Conservation (phyloP, 1,284 basidiomycete species). For the Melampsora larici-populina region DNA sequence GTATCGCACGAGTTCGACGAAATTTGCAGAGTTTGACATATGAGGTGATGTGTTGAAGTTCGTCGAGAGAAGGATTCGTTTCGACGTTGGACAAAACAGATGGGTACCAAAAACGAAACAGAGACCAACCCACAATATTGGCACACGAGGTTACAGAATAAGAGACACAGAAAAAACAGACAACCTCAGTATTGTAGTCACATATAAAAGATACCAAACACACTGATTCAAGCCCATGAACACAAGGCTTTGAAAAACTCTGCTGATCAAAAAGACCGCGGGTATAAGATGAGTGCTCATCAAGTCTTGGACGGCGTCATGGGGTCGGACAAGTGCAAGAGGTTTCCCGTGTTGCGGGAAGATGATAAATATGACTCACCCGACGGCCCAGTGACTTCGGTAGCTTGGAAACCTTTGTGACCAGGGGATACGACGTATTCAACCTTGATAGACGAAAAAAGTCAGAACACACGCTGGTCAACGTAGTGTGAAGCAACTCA, state of each 20-base stretch:
- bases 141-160: not conserved
- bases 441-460: conserved; percentile 12
- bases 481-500: not conserved
- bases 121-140: not conserved
- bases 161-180: conserved; percentile 8
- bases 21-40: too few species aligned
- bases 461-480: not conserved
- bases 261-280: too few species aligned
- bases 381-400: conserved; percentile 41
- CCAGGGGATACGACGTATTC: conserved; percentile 42
- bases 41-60: not conserved
- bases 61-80: not conserved
- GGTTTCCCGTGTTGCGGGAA: too few species aligned
- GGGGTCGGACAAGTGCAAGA: too few species aligned
- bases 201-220: not conserved
- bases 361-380: conserved; percentile 11
- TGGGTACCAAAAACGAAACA: conserved; percentile 1
- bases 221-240: conserved; percentile 3
- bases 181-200: not conserved
- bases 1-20: not conserved
- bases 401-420: conserved; percentile 43
- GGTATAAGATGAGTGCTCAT: too few species aligned
- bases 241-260: not conserved
- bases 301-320: too few species aligned
- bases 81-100: not conserved